Evolutionary conservation across 1,139 yeast species (phyloP), one percentile per base, ranked within the genome.

Genomic region (Taphrina communis): DNA sequence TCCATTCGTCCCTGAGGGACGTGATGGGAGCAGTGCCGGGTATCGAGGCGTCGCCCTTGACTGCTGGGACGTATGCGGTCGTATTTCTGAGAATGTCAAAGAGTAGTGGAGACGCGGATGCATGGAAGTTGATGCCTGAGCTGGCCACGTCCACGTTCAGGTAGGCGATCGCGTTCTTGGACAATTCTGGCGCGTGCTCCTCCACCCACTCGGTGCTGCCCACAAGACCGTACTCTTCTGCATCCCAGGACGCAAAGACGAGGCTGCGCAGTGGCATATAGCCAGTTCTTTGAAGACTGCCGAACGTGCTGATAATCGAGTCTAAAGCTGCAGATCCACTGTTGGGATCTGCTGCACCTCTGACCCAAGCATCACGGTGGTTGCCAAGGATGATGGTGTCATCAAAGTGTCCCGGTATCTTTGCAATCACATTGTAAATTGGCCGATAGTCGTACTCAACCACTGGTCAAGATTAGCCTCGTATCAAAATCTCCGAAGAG

Each of bases 171-270:
- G 83, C 85, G 69, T 84, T 80, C 57, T 78, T 78, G 71, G 82
- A 80, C 68, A 86, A 76, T 63, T 73, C 75, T 55, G 78, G 75
- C 6, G 81, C 78, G 71, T 83, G 79, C 70, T 83, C 85, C 75
- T 87, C 90, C 39, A 88, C 90, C 82, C 82, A 86, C 70, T 86
- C 90, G 4, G 90, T 88, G 1, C 89, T 85, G 0, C 92, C 91
- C 17, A 88, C 74, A 38, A 88, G 77, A 0, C 86, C 90, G 72
- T 85, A 86, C 76, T 88, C 91, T 76, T 88, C 91, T 69, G 89
- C 92, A 75, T 88, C 91, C 90, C 90, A 87, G 25, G 88, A 85
- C 0, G 87, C 89, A 57, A 87, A 80, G 21, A 78, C 75, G 36
- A 88, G 85, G 0, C 88, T 84, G 73, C 88, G 82, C 66, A 80